Evolutionary conservation across 495 filamentous ascomycete genomes (phyloP).

Genomic region (Xylaria intraflava): DNA sequence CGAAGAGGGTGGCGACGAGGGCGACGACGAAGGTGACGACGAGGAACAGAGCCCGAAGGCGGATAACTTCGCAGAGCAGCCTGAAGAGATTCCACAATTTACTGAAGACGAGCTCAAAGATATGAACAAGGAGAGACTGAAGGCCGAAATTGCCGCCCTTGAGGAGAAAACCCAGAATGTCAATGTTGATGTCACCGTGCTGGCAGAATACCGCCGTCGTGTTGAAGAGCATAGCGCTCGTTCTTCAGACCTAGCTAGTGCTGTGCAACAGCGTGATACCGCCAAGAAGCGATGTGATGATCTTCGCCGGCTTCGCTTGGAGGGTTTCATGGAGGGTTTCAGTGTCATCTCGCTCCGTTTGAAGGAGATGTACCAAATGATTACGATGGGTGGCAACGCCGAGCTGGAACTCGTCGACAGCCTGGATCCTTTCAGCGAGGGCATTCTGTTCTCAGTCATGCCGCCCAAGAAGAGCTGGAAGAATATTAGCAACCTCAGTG

Average conservation of each 20-base stretch:
- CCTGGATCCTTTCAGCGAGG: constrained; percentile 92
- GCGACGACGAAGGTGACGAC: constrained; percentile 12
- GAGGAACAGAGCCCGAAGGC: constrained; percentile 23
- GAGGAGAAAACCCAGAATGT: constrained; percentile 91
- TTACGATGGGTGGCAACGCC: constrained; percentile 98
- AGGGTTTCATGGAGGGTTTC: constrained; percentile 99
- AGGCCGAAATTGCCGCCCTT: constrained; percentile 78
- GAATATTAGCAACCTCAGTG: constrained; percentile 90
- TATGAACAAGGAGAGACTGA: constrained; percentile 81
- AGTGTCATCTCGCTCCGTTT: constrained; percentile 86
- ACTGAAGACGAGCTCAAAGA: constrained; percentile 88
- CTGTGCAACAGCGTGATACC: constrained; percentile 68
- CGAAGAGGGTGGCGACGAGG: constrained; percentile 18
- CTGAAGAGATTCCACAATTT: constrained; percentile 62
- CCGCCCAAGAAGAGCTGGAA: constrained; percentile 99
- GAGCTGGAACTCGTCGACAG: constrained; percentile 95
- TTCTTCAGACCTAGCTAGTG: constrained; percentile 67
- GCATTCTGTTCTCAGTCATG: constrained; percentile 96
- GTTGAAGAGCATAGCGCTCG: constrained; percentile 80
- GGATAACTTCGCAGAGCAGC: constrained; percentile 16
- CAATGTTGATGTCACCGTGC: constrained; percentile 82
- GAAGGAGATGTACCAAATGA: constrained; percentile 99
- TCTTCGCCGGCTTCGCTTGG: constrained; percentile 77
- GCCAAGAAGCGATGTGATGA: constrained; percentile 89
- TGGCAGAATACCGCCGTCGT: constrained; percentile 87